Evolutionary conservation across 345 rosid species (phyloP), one percentile per base, ranked within the genome.

Genomic region (Cochlearia excelsa): DNA sequence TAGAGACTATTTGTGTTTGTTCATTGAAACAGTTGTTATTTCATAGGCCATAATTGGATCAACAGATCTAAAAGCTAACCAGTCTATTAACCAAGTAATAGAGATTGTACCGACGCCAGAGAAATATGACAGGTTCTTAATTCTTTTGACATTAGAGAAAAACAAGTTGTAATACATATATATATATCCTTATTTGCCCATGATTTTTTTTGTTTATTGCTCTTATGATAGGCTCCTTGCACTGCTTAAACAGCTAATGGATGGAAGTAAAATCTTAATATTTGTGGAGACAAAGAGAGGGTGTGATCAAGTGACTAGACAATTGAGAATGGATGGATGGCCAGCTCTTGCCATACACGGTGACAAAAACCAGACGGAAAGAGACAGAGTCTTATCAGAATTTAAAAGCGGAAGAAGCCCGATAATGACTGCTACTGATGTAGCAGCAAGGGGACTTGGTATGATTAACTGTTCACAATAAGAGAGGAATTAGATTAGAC

Each of bases 371-470:
- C 97, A 88, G 81, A 16, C 80, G 4, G 98, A 92, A 81, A 83
- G 98, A 75, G 98, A 92, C 62, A 79, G 98, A 86, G 98, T 92
- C 66, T 81, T 92, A 65, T 80, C 95, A 16, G 98, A 91, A 67
- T 91, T 91, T 81, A 91, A 80, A 72, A 84, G 88, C 68, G 98
- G 98, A 81, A 80, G 92, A 76, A 91, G 79, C 74, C 82, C 90
- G 28, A 79, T 91, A 68, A 88, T 91, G 98, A 91, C 87, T 71
- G 98, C 98, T 68, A 91, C 96, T 71, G 96, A 91, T 73, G 98
- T 91, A 65, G 98, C 98, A 63, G 98, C 96, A 38, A 81, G 98
- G 81, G 98, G 98, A 72, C 96, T 92, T 83, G 98, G 96, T 92
- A 92, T 93, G 96, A 78, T 82, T 75, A 50, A 75, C 66, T 68